Evolutionary conservation across 1,284 basidiomycete genomes (phyloP).

Genomic region (Trichosporon asahii): DNA sequence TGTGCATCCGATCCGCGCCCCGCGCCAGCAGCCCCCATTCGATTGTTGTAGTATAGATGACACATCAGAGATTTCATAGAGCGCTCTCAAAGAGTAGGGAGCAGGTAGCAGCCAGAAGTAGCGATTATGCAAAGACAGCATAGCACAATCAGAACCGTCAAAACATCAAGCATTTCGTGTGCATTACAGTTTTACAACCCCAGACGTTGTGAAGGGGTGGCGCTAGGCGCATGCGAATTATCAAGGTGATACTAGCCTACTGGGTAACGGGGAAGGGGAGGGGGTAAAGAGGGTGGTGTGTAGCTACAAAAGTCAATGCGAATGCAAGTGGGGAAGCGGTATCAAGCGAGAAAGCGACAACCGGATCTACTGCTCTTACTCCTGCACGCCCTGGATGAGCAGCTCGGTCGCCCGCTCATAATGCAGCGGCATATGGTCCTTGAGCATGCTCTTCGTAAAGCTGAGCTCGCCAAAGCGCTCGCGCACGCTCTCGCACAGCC

Average conservation of each 20-base stretch:
- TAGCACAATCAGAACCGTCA: not conserved
- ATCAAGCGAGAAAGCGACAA: too few species aligned
- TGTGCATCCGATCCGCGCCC: not conserved
- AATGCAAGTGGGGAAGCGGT: not conserved
- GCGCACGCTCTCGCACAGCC: conserved; percentile 54
- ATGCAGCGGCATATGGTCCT: conserved; percentile 48
- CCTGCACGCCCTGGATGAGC: conserved; percentile 35
- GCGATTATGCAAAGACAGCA: not conserved
- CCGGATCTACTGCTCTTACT: not conserved
- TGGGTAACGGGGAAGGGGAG: not conserved
- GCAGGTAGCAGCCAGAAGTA: not conserved
- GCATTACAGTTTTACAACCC: not conserved
- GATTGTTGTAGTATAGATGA: not conserved
- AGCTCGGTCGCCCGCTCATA: conserved; percentile 48
- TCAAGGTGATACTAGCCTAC: not conserved
- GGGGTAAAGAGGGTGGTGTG: not conserved
- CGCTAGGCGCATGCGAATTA: not conserved
- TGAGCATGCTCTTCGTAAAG: conserved; percentile 49
- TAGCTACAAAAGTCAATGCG: not conserved
- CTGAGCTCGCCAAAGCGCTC: conserved; percentile 55
- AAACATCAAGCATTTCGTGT: not conserved
- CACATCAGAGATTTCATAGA: not conserved
- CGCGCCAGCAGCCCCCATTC: not conserved
- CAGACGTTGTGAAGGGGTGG: not conserved
- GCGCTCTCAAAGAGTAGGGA: not conserved